Conservation (phyloP, 2,329 filamentous ascomycete genomes). For the Ceratocystis lukuohia region DNA sequence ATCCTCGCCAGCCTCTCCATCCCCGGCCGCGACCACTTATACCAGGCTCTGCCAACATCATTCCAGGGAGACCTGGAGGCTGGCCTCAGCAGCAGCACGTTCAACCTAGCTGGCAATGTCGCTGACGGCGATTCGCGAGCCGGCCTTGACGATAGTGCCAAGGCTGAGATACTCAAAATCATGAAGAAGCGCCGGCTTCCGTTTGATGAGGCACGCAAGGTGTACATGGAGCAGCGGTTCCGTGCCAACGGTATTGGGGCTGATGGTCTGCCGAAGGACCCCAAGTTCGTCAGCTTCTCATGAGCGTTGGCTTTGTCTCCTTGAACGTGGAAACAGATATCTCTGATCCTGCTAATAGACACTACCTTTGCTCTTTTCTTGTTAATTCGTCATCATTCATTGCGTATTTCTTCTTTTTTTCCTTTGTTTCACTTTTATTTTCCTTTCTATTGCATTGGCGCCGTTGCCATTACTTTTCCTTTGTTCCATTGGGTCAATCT, state of each 20-base stretch:
- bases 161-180: conserved; percentile 70
- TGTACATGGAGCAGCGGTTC: conserved; percentile 78
- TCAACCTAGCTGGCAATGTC: conserved; percentile 72
- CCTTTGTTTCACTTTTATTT: neutral
- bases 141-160: conserved; percentile 68
- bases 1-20: conserved; percentile 46
- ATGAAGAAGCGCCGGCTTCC: conserved; percentile 75
- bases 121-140: conserved; percentile 62
- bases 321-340: no score
- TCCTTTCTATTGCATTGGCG: neutral
- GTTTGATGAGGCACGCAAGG: conserved; percentile 82
- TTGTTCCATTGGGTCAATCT: no score
- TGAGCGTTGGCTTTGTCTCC: conserved; percentile 22
- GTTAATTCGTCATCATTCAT: conserved; percentile 4
- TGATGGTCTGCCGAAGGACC: conserved; percentile 78
- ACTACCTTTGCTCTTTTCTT: neutral
- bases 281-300: conserved; percentile 85
- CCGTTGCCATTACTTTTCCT: neutral
- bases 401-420: neutral
- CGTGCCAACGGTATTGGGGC: conserved; percentile 75
- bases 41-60: conserved; percentile 60
- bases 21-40: conserved; percentile 49
- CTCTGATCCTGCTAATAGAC: neutral
- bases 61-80: conserved; percentile 81
- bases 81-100: conserved; percentile 68